Base-by-base conservation (phyloP, 2,329 filamentous ascomycete genomes). In the Aspergillus pseudoterreus region DNA sequence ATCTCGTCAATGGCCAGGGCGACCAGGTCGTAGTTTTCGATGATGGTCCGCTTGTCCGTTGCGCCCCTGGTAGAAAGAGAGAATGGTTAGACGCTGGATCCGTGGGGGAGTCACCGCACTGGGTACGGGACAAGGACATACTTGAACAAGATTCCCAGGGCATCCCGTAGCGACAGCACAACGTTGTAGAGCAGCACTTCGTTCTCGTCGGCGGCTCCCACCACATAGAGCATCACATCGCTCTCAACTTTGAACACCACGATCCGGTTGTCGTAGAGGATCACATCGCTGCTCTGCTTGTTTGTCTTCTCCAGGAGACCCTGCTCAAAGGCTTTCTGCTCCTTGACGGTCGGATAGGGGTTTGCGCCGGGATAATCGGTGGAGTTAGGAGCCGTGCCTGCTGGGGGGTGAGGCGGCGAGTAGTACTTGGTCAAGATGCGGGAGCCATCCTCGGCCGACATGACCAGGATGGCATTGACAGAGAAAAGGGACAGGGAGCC, bases 221-320 rank as follows among this genome's bases (percentile, higher is more conserved):
- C 89, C 22, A 97, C 88, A 71, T 97, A 97, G 43, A 89, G 83
- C 87, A 96, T 96, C 51, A 97, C 88, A 72, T 99, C 94, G 63
- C 89, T 91, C 78, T 99, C 94, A 77, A 88, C 88, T 84, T 99
- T 99, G 81, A 96, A 99, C 47, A 97, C 86, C 50, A 97, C 90
- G 55, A 99, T 87, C 65, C 90, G 85, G 76, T 95, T 95, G 75
- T 99, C 94, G 76, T 96, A 97, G 50, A 99, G 84, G 63, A 99
- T 95, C 64, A 99, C 94, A 76, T 97, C 94, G 63, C 88, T 90
- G 12, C 84, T 92, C 76, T 95, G 90, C 80, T 97, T 99, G 61
- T 88, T 87, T 14, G 94, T 97, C 82, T 99, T 97, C 66, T 96
- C 87, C 54, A 96, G 77, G 36, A 99, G 82, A 5, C 92, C 94